Base-by-base conservation (phyloP, 768 basidiomycete genomes). In the Amanita rubescens region DNA sequence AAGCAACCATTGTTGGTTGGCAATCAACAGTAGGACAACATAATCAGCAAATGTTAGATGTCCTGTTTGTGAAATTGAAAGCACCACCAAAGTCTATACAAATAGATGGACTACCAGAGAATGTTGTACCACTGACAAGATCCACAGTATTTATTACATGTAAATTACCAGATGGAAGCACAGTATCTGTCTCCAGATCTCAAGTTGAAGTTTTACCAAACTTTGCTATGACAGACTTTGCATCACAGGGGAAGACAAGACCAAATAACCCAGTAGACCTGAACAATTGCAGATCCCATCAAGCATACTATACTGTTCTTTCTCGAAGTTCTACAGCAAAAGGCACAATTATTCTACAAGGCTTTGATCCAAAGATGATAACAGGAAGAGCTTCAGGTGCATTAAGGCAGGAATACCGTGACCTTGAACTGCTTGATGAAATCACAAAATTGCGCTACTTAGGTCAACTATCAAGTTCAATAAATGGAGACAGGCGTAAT, bases 1-100 rank as follows among this genome's bases (percentile, higher is more conserved):
- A 69, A 58, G 71, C 55, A 1, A 53, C 41, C 32, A 67, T 71
- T 3, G 43, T 50, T 54, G 66, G 62, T 14, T 73, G 70, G 71
- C 42, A 63, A 22, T 42, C 47, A 12, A n/a, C n/a, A n/a, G n/a
- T n/a, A n/a, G n/a, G n/a, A n/a, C 17, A 12, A 6, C 27, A 32
- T 2, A 14, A 46, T 15, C 62, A 61, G 12, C 60, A 65, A 37
- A 33, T 63, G 6, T 45, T 72, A 11, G 66, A 69, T 9, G 65
- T 59, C 0, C 33, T 72, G 9, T 72, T 65, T 62, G 15, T 44
- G 3, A 44, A 44, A 44, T 15, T 44, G 17, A 25, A 5, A 25
- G 17, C 7, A 4, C 5, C 5, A 22, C n/a, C n/a, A n/a, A n/a
- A n/a, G n/a, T n/a, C n/a, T n/a, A n/a, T n/a, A n/a, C n/a, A n/a